phyloP scores from a whole-genome alignment of 106 monocot species.

The Chionographis japonica region DNA sequence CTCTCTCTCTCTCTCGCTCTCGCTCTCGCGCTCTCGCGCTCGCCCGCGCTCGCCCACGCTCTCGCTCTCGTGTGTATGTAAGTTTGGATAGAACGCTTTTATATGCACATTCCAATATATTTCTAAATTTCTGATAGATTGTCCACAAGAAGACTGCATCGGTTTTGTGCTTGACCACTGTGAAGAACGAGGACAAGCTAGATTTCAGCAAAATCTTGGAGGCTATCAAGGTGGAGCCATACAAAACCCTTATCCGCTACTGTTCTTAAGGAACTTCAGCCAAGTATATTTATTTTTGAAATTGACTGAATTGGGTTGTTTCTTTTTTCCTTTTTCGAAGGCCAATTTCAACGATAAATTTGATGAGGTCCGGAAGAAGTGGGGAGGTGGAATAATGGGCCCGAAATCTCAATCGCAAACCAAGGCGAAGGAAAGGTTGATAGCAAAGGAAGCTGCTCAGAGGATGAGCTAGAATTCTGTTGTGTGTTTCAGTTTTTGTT shows the following conservation, averaged over 20 bases:
- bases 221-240: conserved; percentile 55
- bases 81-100: too few species aligned
- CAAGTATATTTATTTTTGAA: too few species aligned
- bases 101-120: background rate
- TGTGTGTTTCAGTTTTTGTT: too few species aligned
- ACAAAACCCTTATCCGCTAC: too few species aligned
- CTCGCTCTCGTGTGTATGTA: background rate
- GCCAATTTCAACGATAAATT: conserved; percentile 90
- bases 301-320: background rate
- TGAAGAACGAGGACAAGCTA: conserved; percentile 86
- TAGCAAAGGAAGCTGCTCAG: conserved; percentile 87
- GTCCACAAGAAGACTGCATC: conserved; percentile 71
- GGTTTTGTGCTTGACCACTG: conserved; percentile 64
- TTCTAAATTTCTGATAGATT: conserved; percentile 25
- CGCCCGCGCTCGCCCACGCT: too few species aligned
- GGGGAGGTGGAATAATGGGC: conserved; percentile 94
- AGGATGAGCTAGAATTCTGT: conserved; percentile 59
- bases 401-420: conserved; percentile 83
- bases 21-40: background rate
- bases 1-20: background rate
- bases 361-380: conserved; percentile 84
- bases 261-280: too few species aligned
- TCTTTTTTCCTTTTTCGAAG: conserved; percentile 21
- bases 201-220: conserved; percentile 86
- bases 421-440: conserved; percentile 62